Conservation (phyloP, 306 rosid genomes). For the Cucumis sativus region Cucumber_9930_V3 NC_026658.2:1567001-1567500, state of each 20-base stretch:
- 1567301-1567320: background rate
- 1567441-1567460: background rate
- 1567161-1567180: slow-evolving; percentile 39
- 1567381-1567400: background rate
- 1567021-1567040: slow-evolving; percentile 17
- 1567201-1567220: slow-evolving; percentile 11
- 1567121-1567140: slow-evolving; percentile 46
- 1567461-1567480: background rate
- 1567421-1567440: background rate
- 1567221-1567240: slow-evolving; percentile 14
- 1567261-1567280: slow-evolving; percentile 7
- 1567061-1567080: slow-evolving; percentile 63
- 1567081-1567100: slow-evolving; percentile 70
- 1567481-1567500: background rate
- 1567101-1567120: slow-evolving; percentile 49
- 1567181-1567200: slow-evolving; percentile 26
- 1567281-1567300: background rate
- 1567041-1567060: slow-evolving; percentile 61
- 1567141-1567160: slow-evolving; percentile 58
- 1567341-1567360: background rate
- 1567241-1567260: background rate
- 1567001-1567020: background rate
- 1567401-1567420: background rate
- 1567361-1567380: background rate
- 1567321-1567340: too few species aligned